Conservation (phyloP, 2,329 filamentous ascomycete genomes). For the Pyricularia grisea region DNA sequence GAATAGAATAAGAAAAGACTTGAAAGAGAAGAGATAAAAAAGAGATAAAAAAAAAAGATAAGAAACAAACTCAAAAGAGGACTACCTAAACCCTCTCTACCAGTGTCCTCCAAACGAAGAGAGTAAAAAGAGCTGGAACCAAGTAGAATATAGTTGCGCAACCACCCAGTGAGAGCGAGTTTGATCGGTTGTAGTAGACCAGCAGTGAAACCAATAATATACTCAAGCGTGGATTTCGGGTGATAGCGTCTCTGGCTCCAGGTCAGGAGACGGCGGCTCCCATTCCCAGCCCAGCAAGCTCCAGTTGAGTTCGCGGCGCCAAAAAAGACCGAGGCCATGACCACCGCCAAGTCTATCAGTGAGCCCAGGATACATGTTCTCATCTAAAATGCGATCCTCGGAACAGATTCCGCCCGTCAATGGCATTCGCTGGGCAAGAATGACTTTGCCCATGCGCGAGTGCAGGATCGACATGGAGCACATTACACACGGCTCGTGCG, state of each 20-base stretch:
- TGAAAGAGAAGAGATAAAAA: neutral
- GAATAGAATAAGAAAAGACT: neutral
- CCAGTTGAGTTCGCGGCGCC: constrained; percentile 76
- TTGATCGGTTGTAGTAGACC: neutral
- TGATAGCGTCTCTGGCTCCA: constrained; percentile 30
- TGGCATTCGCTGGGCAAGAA: constrained; percentile 73
- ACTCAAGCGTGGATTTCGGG: constrained; percentile 37
- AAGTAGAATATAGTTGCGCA: neutral
- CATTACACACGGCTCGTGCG: constrained; percentile 93
- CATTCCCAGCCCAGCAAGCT: constrained; percentile 75
- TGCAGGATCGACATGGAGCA: constrained; percentile 96
- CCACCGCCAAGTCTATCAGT: constrained; percentile 32
- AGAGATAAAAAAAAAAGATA: neutral
- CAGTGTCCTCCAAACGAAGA: constrained; percentile 22
- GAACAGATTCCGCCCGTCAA: constrained; percentile 75
- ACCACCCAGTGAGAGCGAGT: neutral
- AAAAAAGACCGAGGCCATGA: constrained; percentile 58
- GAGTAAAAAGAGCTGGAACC: neutral
- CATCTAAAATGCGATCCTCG: constrained; percentile 46
- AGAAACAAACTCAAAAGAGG: constrained; percentile 24
- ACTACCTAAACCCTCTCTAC: constrained; percentile 42
- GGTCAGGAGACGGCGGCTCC: constrained; percentile 33
- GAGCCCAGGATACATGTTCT: constrained; percentile 28
- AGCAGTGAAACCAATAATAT: neutral
- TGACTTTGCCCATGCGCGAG: constrained; percentile 78